Percentiles rank a stretch among this genome's conserved stretches.
Evolutionary conservation across 805 yeast species (phyloP).

Genomic region (Blastobotrys muscicola): DNA sequence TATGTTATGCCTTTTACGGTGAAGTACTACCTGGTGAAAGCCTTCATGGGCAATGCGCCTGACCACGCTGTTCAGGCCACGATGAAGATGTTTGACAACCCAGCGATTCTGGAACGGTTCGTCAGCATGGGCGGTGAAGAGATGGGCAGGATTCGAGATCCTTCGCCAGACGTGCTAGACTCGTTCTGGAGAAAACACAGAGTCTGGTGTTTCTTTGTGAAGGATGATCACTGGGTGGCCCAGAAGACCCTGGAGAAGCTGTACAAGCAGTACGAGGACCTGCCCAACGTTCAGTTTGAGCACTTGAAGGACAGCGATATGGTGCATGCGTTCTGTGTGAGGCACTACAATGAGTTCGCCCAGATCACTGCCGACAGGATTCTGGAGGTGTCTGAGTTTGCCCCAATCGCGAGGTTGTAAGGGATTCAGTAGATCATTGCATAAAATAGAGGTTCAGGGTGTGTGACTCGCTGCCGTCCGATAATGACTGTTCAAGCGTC

Average conservation of each 20-base stretch:
- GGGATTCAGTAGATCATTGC: too few relatives aligned
- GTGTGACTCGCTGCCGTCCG: too few relatives aligned
- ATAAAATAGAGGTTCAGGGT: too few relatives aligned
- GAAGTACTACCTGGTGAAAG: constrained; percentile 16
- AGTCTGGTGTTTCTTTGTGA: constrained; percentile 51
- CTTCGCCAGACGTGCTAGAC: constrained; percentile 26
- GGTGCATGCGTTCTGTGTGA: constrained; percentile 53
- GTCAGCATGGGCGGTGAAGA: constrained; percentile 52
- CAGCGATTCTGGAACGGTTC: constrained; percentile 43
- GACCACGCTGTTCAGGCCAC: constrained; percentile 35
- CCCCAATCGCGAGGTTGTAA: too few relatives aligned
- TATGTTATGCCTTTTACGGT: constrained; percentile 20
- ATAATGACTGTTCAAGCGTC: too few relatives aligned
- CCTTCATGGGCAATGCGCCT: constrained; percentile 23
- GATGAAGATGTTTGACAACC: constrained; percentile 32
- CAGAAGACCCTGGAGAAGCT: constrained; percentile 39
- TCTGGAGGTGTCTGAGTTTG: too few relatives aligned
- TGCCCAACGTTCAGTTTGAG: constrained; percentile 27
- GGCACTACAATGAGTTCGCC: constrained; percentile 41
- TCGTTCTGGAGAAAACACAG: constrained; percentile 39
- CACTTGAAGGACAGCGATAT: constrained; percentile 30
- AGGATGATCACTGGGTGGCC: constrained; percentile 59
- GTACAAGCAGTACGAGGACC: constrained; percentile 30
- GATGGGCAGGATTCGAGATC: constrained; percentile 41
- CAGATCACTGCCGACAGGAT: constrained; percentile 7